Base-by-base conservation (phyloP, 2,329 filamentous ascomycete species). In the Aurifilum marmelostoma region DNA sequence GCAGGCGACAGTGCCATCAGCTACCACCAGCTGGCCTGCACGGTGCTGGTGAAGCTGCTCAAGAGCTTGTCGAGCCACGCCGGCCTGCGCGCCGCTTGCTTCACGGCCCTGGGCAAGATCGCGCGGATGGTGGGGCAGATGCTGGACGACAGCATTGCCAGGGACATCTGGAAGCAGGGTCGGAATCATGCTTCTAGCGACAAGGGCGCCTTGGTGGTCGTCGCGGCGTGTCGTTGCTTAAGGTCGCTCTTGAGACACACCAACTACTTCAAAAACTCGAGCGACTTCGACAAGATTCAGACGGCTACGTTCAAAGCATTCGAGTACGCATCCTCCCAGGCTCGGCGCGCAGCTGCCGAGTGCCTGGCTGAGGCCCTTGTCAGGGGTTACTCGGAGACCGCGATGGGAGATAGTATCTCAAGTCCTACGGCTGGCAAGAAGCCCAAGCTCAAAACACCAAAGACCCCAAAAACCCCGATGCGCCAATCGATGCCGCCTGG, bases 1-100 rank as follows among this genome's bases (percentile, higher is more conserved):
- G 95, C 95, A 2, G 96, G 96, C 66, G 96, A 98, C 79, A 97
- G 95, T 79, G 93, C 92, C 63, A 92, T 97, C 78, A 90, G 91
- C 72, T 83, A 97, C 70, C 93, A 96, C 71, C 89, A 90, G 67
- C 81, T 97, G 70, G 88, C 90, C 21, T 92, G 90, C 74, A 86
- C 88, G 14, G 87, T 89, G 6, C 80, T 97, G 65, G 75, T 97
- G 68, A 97, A 94, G 79, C 83, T 94, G 0, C 81, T 97, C 72
- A 98, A 97, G 79, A 83, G 88, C 14, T 89, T 94, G 0, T 89
- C 91, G 69, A 92, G 84, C 74, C 91, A 97, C 83, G 90, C 93
- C 0, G 96, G 94, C 0, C 82, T 97, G 67, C 89, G 94, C 70
- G 92, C 92, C 21, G 90, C 92, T 24, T 85, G 94, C 29, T 93